These are phyloP conservation scores for Heracleum sosnowskyi DNA, from an alignment of 129 eudicot genomes.

Conservation along the genomic window DNA sequence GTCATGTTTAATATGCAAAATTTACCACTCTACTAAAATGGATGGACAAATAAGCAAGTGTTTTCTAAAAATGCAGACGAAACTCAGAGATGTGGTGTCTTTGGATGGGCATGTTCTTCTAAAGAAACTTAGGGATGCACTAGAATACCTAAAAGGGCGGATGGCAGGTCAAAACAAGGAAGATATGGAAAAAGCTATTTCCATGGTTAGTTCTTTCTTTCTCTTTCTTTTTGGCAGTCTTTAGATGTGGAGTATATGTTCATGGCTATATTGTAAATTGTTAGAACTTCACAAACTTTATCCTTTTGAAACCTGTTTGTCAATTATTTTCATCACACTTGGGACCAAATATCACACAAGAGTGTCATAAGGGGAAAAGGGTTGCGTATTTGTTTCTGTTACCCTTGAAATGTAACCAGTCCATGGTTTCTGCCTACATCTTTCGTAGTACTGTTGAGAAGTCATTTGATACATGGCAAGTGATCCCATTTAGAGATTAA, in stretches of 20 bases:
- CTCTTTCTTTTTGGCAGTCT: background rate
- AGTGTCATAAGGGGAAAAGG: background rate
- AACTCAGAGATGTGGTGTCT: constrained; percentile 83
- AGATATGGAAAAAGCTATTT: constrained; percentile 89
- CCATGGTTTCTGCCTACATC: background rate
- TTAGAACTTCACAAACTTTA: background rate
- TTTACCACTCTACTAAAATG: background rate
- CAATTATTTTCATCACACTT: background rate
- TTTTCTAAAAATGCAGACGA: constrained; percentile 52
- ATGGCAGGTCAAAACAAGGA: constrained; percentile 77
- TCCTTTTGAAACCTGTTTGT: background rate
- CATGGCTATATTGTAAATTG: background rate
- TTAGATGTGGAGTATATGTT: background rate
- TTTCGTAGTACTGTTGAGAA: background rate
- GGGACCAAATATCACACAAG: background rate
- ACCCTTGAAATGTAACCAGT: background rate
- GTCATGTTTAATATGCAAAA: background rate
- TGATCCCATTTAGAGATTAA: background rate
- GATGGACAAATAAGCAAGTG: background rate
- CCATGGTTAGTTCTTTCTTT: constrained; percentile 50
- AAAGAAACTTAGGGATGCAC: constrained; percentile 94
- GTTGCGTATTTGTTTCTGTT: background rate
- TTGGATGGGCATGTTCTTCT: constrained; percentile 96
- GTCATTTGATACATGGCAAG: background rate
- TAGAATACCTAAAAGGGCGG: constrained; percentile 78